Evolutionary conservation across 176 grass and related monocot genomes (phyloP).

Genomic region (Elaeis guineensis): DNA sequence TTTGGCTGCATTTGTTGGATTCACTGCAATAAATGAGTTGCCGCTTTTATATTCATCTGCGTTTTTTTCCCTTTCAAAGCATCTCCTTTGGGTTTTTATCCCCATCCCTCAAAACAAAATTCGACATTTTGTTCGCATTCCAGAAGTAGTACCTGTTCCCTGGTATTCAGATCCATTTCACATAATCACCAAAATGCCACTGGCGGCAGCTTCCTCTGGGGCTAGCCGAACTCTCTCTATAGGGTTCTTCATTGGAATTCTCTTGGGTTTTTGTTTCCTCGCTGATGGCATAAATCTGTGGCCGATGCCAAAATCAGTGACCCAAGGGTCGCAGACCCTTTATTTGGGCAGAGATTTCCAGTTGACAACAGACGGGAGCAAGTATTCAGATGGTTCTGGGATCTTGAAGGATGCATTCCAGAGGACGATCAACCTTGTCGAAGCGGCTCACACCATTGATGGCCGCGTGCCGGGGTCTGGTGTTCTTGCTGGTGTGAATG

Average conservation of each 20-base stretch:
- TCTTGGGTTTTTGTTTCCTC: slow-evolving; percentile 30
- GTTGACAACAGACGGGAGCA: slow-evolving; percentile 52
- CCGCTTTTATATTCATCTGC: too few relatives aligned
- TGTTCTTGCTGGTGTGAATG: slow-evolving; percentile 47
- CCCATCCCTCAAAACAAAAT: too few relatives aligned
- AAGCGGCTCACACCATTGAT: slow-evolving; percentile 40
- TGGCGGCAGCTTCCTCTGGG: background rate
- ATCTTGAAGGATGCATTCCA: slow-evolving; percentile 80
- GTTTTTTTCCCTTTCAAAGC: too few relatives aligned
- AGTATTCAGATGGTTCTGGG: slow-evolving; percentile 46
- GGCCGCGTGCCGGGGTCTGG: slow-evolving; percentile 22
- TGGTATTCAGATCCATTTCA: too few relatives aligned
- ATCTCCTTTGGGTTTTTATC: too few relatives aligned
- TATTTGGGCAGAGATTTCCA: slow-evolving; percentile 55
- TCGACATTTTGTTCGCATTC: too few relatives aligned
- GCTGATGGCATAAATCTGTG: slow-evolving; percentile 51
- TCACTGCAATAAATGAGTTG: too few relatives aligned
- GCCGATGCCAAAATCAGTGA: slow-evolving; percentile 69
- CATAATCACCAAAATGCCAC: background rate
- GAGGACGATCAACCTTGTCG: slow-evolving; percentile 47
- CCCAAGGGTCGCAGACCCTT: slow-evolving; percentile 47
- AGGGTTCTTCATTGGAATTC: slow-evolving; percentile 38
- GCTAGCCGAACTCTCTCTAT: slow-evolving; percentile 11
- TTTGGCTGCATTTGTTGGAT: too few relatives aligned
- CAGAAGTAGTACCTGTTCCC: too few relatives aligned